phyloP scores from a whole-genome alignment of 805 yeast species.

The Ogataea parapolymorpha region DNA sequence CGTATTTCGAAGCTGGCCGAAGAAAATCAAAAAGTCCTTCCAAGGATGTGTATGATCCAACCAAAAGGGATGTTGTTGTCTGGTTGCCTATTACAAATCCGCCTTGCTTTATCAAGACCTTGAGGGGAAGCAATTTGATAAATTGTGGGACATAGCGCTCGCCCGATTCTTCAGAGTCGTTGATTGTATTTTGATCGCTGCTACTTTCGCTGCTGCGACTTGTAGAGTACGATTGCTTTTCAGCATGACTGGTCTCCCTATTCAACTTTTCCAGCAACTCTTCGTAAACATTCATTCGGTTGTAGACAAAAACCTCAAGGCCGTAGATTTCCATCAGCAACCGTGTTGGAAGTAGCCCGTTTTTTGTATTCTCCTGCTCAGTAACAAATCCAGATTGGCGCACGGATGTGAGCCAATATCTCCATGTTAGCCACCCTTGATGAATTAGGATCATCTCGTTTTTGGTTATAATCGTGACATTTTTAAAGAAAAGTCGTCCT shows the following conservation, averaged over 20 bases:
- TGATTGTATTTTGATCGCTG: conserved; percentile 12
- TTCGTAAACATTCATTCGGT: conserved; percentile 76
- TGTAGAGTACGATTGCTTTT: conserved; percentile 8
- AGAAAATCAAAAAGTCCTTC: conserved; percentile 57
- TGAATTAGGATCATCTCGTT: conserved; percentile 70
- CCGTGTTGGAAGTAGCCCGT: conserved; percentile 52
- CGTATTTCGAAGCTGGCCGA: conserved; percentile 45
- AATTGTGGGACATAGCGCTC: conserved; percentile 11
- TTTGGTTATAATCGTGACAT: conserved; percentile 67
- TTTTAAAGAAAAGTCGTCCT: conserved; percentile 77
- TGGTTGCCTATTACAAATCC: conserved; percentile 79
- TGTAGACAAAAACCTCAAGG: conserved; percentile 77
- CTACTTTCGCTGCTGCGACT: conserved; percentile 3
- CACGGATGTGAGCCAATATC: conserved; percentile 71
- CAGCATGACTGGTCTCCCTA: conserved; percentile 1
- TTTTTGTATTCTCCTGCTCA: conserved; percentile 28
- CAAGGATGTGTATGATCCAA: conserved; percentile 55
- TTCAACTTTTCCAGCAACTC: conserved; percentile 41
- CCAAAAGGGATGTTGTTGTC: conserved; percentile 68
- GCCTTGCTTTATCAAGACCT: conserved; percentile 56
- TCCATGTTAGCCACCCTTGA: conserved; percentile 79
- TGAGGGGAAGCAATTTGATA: conserved; percentile 56
- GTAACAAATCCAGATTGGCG: conserved; percentile 37
- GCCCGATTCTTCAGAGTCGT: conserved; percentile 1
- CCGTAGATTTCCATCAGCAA: conserved; percentile 66